Evolutionary conservation across 139 green algal genomes (phyloP), one percentile per base, ranked within the genome.

Genomic region (Chlamydomonas schloesseri): DNA sequence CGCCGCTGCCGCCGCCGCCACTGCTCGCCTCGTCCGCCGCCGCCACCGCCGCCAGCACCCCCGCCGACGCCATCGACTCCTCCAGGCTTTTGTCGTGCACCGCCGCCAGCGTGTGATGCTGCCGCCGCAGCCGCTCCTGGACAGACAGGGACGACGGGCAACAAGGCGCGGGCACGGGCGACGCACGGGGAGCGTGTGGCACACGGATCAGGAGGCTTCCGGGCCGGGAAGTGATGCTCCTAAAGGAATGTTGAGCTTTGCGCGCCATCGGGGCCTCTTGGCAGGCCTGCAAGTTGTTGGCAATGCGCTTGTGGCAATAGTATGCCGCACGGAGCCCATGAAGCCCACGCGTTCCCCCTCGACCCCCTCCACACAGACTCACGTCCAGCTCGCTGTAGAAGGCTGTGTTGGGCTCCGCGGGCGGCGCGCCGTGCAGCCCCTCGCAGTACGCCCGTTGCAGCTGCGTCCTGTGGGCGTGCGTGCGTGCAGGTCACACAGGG

Each of bases 341-440:
- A n/a, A n/a, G n/a, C n/a, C n/a, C n/a, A n/a, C n/a, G n/a, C n/a
- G n/a, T n/a, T n/a, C n/a, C n/a, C n/a, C n/a, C n/a, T n/a, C n/a
- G n/a, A n/a, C n/a, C n/a, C n/a, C n/a, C n/a, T n/a, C n/a, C n/a
- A n/a, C n/a, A 50, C 42, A 50, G 8, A 8, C 78, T 74, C 69
- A 87, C 81, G 37, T 87, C 81, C 2, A 87, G 81, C 37, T 87
- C 81, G 0, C 34, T 33, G 55, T 87, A 87, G 69, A 87, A 87
- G 26, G 53, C 81, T 2, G 69, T 31, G 55, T 87, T 87, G 28
- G 81, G 81, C 73, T 87, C 81, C 0, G 81, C 53, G 23, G 33
- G 68, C 6, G 81, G 69, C 11, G 68, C 81, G 2, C 81, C 81
- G 55, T 87, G 60, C 50, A 78, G 58, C 8, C 81, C 81, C 13